Base-by-base conservation (phyloP, 2,329 filamentous ascomycete genomes). In the Alternaria tenuissima region DNA sequence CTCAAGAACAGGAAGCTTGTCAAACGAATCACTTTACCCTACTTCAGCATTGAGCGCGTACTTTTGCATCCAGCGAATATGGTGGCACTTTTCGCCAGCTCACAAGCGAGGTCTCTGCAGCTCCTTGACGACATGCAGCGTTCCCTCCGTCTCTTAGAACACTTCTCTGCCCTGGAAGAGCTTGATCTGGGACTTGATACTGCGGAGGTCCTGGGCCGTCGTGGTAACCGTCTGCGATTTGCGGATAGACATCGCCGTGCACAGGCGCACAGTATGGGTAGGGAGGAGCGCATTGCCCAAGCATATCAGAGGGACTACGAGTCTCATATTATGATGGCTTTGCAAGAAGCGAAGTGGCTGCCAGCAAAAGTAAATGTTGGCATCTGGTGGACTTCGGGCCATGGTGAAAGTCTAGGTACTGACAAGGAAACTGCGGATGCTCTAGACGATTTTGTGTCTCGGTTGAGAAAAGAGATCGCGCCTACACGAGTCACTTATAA, bases 41-140 rank as follows among this genome's bases (percentile, higher is more conserved):
- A 39, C n/a, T 52, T 42, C 36, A 42, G 49, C 26, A 42, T 52
- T 36, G 49, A 52, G 18, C 20, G 8, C 3, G 49, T 52, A 28
- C 3, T 11, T 12, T 2, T 39, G 32, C 2, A 52, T 39, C 22
- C 22, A 5, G 11, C 12, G 22, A 52, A 52, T 28, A 52, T 52
- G 9, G 6, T 52, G n/a, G 6, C 16, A 16, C 7, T 52, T 16
- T 52, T 52, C 34, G 9, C 5, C 7, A 12, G 9, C 3, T 22
- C 22, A 1, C 7, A 39, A 9, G 48, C 48, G 11, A 12, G 36
- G 5, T 30, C 5, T 26, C 8, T 26, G 5, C 9, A 52, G 48
- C 48, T 52, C 7, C n/a, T 39, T 1, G 30, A 51, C 20, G 30
- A 38, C 4, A 24, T 51, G 18, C 47, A 51, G 4, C 5, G 32